A percentile compares a stretch with the other conserved stretches of the same genome.
phyloP scores from a whole-genome alignment of 805 yeast genomes.

The Millerozyma acaciae region DNA sequence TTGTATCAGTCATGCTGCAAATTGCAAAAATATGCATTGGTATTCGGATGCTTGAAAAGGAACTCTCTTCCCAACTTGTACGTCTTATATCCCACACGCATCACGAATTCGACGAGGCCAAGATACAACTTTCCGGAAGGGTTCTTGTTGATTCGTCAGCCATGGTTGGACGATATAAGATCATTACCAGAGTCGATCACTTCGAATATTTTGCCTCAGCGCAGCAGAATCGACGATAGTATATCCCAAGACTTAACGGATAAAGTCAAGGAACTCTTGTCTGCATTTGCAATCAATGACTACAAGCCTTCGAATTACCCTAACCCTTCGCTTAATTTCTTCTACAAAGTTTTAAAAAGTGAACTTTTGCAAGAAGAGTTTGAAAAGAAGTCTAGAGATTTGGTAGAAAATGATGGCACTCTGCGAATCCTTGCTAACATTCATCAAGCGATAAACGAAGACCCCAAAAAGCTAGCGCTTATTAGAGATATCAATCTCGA shows the following conservation, averaged over 20 bases:
- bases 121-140: constrained; percentile 59
- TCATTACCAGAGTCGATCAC: constrained; percentile 45
- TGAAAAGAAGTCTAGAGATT: constrained; percentile 10
- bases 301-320: constrained; percentile 56
- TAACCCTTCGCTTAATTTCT: constrained; percentile 68
- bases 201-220: background rate
- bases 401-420: constrained; percentile 19
- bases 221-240: no score
- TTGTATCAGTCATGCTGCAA: constrained; percentile 57
- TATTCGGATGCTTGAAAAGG: constrained; percentile 64
- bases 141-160: constrained; percentile 61
- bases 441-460: background rate
- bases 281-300: constrained; percentile 41
- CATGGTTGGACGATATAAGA: constrained; percentile 74
- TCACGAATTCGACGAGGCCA: constrained; percentile 16
- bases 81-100: constrained; percentile 54
- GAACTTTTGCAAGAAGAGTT: constrained; percentile 51
- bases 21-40: constrained; percentile 54
- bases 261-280: constrained; percentile 14
- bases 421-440: constrained; percentile 13
- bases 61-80: constrained; percentile 54
- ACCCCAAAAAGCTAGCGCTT: constrained; percentile 7
- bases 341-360: constrained; percentile 60
- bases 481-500: constrained; percentile 9
- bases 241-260: background rate